Percentiles rank a stretch among this genome's conserved stretches.
Evolutionary conservation across 225 moss, liverwort and hornwort species (phyloP).

Genomic region (Asterella californica): DNA sequence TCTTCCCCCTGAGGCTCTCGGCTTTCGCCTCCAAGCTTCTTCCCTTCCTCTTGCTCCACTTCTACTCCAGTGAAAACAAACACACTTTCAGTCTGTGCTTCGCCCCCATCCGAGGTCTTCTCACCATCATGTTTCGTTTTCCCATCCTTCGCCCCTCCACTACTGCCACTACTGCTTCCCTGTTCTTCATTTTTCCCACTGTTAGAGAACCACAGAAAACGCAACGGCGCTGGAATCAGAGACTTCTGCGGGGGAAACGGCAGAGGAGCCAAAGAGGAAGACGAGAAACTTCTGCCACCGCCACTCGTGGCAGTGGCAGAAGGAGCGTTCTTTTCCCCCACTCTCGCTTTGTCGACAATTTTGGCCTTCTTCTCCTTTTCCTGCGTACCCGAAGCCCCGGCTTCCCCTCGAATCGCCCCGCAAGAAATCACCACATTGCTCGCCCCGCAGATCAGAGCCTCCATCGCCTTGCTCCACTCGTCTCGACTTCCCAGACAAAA

Average conservation of each 20-base stretch:
- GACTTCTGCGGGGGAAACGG: conserved; percentile 35
- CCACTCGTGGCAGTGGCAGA: conserved; percentile 6
- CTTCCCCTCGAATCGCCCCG: conserved; percentile 30
- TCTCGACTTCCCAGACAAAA: neutral
- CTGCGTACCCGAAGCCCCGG: conserved; percentile 21
- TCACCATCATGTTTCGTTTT: neutral
- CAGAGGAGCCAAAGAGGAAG: conserved; percentile 25
- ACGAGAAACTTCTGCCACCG: conserved; percentile 23
- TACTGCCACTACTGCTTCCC: conserved; percentile 15
- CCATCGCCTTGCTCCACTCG: conserved; percentile 22
- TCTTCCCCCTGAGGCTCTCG: conserved; percentile 18
- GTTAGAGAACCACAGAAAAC: conserved; percentile 41
- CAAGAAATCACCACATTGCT: conserved; percentile 44
- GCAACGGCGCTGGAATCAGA: conserved; percentile 36
- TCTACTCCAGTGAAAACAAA: neutral
- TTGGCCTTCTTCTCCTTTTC: conserved; percentile 38
- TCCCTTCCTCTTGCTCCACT: conserved; percentile 42
- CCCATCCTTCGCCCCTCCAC: conserved; percentile 9
- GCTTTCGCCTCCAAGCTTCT: conserved; percentile 8
- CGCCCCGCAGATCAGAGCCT: conserved; percentile 39
- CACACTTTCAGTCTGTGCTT: neutral
- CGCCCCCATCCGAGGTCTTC: neutral
- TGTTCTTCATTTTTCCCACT: conserved; percentile 23
- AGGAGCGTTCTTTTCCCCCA: conserved; percentile 30
- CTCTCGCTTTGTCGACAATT: conserved; percentile 24